Evolutionary conservation across 2,329 filamentous ascomycete genomes (phyloP).

Genomic region (Chrysoporthe puriensis): DNA sequence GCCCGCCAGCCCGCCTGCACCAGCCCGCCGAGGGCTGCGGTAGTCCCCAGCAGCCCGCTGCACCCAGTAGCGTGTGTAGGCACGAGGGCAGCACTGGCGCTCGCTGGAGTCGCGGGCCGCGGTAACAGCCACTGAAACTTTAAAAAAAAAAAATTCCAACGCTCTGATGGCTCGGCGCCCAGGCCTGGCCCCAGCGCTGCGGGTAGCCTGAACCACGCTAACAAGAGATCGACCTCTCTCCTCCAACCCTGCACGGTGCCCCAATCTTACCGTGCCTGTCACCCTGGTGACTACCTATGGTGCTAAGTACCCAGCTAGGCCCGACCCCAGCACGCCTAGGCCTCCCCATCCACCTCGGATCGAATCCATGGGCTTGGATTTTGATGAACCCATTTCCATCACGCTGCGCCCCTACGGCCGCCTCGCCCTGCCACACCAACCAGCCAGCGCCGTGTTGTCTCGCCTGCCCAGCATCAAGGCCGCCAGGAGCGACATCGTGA

Average conservation of each 20-base stretch:
- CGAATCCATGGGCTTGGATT: neutral
- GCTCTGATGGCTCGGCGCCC: no score
- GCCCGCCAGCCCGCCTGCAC: neutral
- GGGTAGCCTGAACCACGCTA: no score
- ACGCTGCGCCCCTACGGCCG: neutral
- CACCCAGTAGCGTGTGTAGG: neutral
- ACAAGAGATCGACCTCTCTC: no score
- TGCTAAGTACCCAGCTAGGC: neutral
- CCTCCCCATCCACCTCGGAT: constrained; percentile 2
- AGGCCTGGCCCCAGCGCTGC: no score
- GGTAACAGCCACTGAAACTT: neutral
- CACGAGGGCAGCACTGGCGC: neutral
- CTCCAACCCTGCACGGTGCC: no score
- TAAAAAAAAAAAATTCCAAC: neutral
- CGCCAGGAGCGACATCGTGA: neutral
- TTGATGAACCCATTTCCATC: constrained; percentile 13
- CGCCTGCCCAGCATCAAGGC: neutral
- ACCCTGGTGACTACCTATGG: neutral
- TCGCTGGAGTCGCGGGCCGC: neutral
- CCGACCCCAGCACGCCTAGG: neutral
- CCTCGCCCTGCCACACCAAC: neutral
- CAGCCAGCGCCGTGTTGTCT: neutral
- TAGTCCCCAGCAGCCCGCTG: neutral
- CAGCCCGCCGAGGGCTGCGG: neutral
- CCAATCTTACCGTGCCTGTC: neutral